These are phyloP conservation scores for Rutstroemia sp. DNA, from an alignment of 2,329 filamentous ascomycete genomes.

Conservation along the genomic window DNA sequence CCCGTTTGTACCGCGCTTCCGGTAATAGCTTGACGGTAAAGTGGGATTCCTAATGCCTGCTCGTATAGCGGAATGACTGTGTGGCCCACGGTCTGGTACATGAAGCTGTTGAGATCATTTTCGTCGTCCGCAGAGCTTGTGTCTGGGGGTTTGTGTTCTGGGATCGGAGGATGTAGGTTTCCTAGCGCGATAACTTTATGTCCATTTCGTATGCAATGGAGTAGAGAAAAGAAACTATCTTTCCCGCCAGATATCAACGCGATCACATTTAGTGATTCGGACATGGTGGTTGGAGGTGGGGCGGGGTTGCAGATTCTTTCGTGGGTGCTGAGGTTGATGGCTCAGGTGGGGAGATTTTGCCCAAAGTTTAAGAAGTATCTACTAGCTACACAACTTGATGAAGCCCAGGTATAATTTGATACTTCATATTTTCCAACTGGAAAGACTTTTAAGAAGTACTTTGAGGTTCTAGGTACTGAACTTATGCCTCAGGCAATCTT, in stretches of 20 bases:
- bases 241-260: slow-evolving; percentile 94
- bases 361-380: not conserved
- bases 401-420: too few relatives aligned
- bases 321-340: not conserved
- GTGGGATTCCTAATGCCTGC: slow-evolving; percentile 67
- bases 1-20: slow-evolving; percentile 64
- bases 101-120: slow-evolving; percentile 87
- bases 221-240: slow-evolving; percentile 88
- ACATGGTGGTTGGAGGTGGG: slow-evolving; percentile 29
- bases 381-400: not conserved
- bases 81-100: slow-evolving; percentile 98
- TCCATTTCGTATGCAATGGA: slow-evolving; percentile 82
- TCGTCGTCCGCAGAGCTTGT: slow-evolving; percentile 30
- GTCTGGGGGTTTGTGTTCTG: not conserved
- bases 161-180: slow-evolving; percentile 66
- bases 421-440: not conserved
- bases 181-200: slow-evolving; percentile 82
- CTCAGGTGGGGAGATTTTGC: too few relatives aligned
- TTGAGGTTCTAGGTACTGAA: not conserved
- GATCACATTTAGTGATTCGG: slow-evolving; percentile 64
- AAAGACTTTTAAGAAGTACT: not conserved
- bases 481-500: slow-evolving; percentile 4
- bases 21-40: slow-evolving; percentile 72
- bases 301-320: not conserved
- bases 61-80: slow-evolving; percentile 79